Conservation (phyloP, 345 rosid genomes). For the Eucalyptus leucophloia region DNA sequence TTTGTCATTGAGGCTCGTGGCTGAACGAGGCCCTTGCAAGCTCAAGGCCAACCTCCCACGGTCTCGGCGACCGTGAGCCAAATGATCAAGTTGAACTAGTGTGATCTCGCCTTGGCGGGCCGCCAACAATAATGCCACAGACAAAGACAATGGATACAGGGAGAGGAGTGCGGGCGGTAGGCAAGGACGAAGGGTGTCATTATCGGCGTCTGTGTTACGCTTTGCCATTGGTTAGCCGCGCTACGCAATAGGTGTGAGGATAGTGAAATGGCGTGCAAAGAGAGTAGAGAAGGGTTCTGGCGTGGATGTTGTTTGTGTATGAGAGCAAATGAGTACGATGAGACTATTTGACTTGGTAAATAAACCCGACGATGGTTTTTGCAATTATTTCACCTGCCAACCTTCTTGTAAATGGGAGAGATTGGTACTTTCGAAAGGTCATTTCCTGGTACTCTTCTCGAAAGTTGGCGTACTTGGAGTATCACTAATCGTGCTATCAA, state of each 20-base stretch:
- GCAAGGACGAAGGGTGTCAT: background rate
- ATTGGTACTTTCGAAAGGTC: background rate
- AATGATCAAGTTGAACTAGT: background rate
- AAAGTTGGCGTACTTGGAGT: background rate
- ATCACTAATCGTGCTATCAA: background rate
- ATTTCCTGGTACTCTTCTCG: background rate
- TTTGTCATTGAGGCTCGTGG: background rate
- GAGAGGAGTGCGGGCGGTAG: background rate
- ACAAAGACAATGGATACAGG: background rate
- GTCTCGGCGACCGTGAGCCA: background rate
- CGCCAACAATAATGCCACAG: background rate
- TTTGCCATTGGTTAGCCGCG: background rate
- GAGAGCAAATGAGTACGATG: background rate
- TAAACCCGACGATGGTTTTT: background rate
- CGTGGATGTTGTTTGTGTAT: background rate
- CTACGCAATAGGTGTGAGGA: background rate
- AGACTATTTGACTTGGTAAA: background rate
- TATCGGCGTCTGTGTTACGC: background rate
- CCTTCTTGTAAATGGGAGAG: background rate
- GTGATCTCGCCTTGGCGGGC: background rate
- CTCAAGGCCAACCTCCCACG: background rate
- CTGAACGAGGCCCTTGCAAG: background rate
- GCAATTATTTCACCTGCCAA: background rate
- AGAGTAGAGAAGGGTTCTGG: background rate
- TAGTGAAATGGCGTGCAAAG: background rate